Evolutionary conservation across 176 grass and related monocot genomes (phyloP).

Genomic region (Eleusine coracana): DNA sequence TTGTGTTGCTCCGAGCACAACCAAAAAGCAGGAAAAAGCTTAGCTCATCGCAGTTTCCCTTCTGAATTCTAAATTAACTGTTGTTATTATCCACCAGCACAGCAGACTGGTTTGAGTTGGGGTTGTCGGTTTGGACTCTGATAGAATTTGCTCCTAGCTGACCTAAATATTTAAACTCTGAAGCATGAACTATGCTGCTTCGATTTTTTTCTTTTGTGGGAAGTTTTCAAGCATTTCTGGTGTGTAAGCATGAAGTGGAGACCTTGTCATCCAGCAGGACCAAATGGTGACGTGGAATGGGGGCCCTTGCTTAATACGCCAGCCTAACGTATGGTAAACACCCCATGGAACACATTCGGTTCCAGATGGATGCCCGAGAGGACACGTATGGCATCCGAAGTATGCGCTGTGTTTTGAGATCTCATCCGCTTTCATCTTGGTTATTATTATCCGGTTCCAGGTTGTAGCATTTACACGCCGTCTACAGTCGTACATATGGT

Average conservation of each 20-base stretch:
- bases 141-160: background rate
- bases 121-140: background rate
- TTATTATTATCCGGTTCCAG: background rate
- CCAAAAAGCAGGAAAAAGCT: background rate
- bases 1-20: constrained; percentile 6
- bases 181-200: background rate
- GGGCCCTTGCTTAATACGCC: too few species aligned
- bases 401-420: background rate
- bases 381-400: too few species aligned
- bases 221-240: background rate
- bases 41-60: background rate
- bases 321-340: too few species aligned
- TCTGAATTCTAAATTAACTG: background rate
- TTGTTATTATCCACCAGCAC: background rate
- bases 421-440: background rate
- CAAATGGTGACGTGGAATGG: too few species aligned
- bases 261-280: too few species aligned
- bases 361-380: too few species aligned
- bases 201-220: background rate
- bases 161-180: background rate
- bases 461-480: background rate
- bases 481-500: background rate
- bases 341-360: too few species aligned
- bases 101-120: background rate
- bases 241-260: background rate